A percentile compares a stretch with the other conserved stretches of the same genome.
These are phyloP conservation scores for Cylindrotheca closterium DNA, from an alignment of 108 stramenopile genomes.

Conservation along the genomic window DNA sequence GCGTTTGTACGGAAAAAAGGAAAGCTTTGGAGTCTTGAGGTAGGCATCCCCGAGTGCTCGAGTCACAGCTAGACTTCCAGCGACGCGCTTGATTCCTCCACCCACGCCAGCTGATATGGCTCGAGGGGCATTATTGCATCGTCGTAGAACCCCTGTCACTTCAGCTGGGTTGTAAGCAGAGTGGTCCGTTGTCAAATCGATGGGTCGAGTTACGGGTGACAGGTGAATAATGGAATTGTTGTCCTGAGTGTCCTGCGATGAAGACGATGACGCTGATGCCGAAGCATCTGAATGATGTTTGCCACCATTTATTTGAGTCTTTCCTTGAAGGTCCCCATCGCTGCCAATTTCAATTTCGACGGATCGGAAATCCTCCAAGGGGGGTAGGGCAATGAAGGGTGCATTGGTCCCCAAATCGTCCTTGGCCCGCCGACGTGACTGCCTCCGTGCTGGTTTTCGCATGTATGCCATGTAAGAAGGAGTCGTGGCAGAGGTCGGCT, in stretches of 20 bases:
- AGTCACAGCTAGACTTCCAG: conserved; percentile 82
- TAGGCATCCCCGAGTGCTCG: conserved; percentile 86
- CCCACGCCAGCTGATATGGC: conserved; percentile 72
- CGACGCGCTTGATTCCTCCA: conserved; percentile 87
- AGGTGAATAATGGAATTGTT: conserved; percentile 49
- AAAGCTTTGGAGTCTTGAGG: conserved; percentile 75
- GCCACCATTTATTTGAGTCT: conserved; percentile 1
- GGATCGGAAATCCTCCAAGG: conserved; percentile 28
- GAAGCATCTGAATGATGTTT: conserved; percentile 13
- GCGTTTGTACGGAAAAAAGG: conserved; percentile 80
- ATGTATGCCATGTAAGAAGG: conserved; percentile 34
- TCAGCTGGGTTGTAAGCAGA: conserved; percentile 85
- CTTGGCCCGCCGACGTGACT: conserved; percentile 27
- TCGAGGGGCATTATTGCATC: conserved; percentile 82
- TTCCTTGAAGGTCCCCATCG: conserved; percentile 19
- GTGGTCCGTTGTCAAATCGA: conserved; percentile 86
- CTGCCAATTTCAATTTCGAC: conserved; percentile 40
- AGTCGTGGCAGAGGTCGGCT: conserved; percentile 24
- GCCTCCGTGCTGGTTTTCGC: conserved; percentile 25
- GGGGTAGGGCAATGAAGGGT: conserved; percentile 33
- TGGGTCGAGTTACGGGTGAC: conserved; percentile 65
- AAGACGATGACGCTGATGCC: conserved; percentile 38
- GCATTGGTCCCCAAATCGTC: conserved; percentile 29
- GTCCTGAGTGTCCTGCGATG: conserved; percentile 38
- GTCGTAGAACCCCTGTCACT: conserved; percentile 70